Conservation (phyloP, 306 rosid species). For the Vicia sativa region DNA sequence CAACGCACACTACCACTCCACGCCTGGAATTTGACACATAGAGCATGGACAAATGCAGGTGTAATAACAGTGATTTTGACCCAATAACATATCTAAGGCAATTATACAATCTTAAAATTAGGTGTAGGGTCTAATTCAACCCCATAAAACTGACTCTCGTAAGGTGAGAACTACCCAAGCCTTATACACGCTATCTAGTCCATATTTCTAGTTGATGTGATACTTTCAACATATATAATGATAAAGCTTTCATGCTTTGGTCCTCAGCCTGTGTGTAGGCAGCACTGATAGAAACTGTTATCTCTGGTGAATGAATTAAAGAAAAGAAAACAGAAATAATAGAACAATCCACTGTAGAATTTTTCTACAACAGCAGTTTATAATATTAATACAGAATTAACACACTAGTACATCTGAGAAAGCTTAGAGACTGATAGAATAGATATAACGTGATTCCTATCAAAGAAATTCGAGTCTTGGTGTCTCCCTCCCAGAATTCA, state of each 20-base stretch:
- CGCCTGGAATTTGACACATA: not conserved
- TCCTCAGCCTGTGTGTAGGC: constrained; percentile 1
- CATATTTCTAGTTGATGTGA: not conserved
- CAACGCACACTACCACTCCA: not conserved
- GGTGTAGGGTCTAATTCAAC: not conserved
- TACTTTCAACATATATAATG: not conserved
- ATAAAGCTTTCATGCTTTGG: constrained; percentile 11
- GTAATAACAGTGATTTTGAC: not conserved
- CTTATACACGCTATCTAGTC: not conserved
- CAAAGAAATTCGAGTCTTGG: too few relatives aligned
- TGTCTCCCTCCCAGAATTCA: too few relatives aligned
- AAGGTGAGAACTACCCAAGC: not conserved
- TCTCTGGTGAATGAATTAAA: too few relatives aligned
- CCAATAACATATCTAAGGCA: constrained; percentile 3
- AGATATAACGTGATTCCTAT: too few relatives aligned
- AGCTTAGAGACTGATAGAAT: too few relatives aligned
- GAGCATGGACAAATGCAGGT: not conserved
- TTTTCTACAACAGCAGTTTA: too few relatives aligned
- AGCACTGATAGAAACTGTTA: not conserved
- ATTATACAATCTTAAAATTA: constrained; percentile 16
- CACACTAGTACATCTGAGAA: too few relatives aligned
- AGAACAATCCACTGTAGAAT: too few relatives aligned
- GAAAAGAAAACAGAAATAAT: too few relatives aligned
- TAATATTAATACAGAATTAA: too few relatives aligned
- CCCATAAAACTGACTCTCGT: not conserved